Conservation (phyloP, 2,329 filamentous ascomycete genomes). For the Tolypocladium amazonense region DNA sequence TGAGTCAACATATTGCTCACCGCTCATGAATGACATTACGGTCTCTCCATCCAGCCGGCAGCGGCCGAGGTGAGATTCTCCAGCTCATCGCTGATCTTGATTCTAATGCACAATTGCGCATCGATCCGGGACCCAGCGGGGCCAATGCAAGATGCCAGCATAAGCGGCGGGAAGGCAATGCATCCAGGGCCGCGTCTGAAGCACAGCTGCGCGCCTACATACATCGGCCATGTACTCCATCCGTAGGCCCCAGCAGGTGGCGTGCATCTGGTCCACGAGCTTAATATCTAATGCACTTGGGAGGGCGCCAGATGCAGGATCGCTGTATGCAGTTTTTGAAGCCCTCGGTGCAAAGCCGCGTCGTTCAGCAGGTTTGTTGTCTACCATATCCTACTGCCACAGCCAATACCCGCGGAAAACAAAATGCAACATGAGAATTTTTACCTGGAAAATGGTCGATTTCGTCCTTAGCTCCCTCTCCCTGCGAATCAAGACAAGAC, state of each 20-base stretch:
- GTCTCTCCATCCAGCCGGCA: not conserved
- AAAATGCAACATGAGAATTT: too few species aligned
- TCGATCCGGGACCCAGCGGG: not conserved
- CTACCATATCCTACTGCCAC: not conserved
- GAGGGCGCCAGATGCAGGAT: not conserved
- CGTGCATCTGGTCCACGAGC: conserved; percentile 1
- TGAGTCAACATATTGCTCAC: not conserved
- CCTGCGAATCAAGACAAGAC: not conserved
- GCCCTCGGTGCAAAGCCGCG: not conserved
- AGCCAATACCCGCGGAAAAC: too few species aligned
- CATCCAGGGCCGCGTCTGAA: not conserved
- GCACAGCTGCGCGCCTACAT: not conserved
- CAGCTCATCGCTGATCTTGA: not conserved
- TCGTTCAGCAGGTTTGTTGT: not conserved
- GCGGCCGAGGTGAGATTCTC: not conserved
- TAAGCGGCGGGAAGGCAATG: conserved; percentile 1
- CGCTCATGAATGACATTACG: not conserved
- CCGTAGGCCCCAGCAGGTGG: not conserved
- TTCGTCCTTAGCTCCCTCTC: not conserved
- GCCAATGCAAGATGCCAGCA: conserved; percentile 1
- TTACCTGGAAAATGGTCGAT: not conserved
- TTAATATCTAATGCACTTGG: not conserved
- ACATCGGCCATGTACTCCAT: not conserved
- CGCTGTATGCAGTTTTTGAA: not conserved
- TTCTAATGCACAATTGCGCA: not conserved